Evolutionary conservation across 768 basidiomycete genomes (phyloP), one percentile per base, ranked within the genome.

Genomic region (Boletus barrowsii): DNA sequence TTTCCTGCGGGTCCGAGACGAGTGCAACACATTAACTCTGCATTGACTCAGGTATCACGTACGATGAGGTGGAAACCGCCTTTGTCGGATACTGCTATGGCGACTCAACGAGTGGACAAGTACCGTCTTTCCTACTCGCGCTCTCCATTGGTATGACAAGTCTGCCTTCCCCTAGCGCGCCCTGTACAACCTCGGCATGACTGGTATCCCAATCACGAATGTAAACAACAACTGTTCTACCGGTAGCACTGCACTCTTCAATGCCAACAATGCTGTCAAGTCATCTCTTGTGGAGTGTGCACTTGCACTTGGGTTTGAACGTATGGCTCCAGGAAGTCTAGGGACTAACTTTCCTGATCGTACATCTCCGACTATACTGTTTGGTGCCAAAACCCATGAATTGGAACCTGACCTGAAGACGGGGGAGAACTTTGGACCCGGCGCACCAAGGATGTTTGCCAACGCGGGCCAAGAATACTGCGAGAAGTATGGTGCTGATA

Each of bases 141-240:
- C 15, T 13, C 11, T 30, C 22, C 41, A 33, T 39, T 13, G 1
- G 18, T 14, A 7, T 35, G 33, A 48, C 42, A n/a, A 32, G 42
- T 39, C 6, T 35, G 30, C 14, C 29, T 35, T 29, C 41, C 14
- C 45, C 2, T 63, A 93, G 83, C 79, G 90, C 15, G 83, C 89
- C 8, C 74, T 93, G 18, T 93, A 93, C 71, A 86, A 84, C 65
- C 83, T 93, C 40, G 91, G 91, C 18, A 78, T 93, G 68, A 93
- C 90, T 1, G 78, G 83, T 33, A 92, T 93, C 54, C 90, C 91
- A 0, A 85, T 93, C 63, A 79, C 86, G 47, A 93, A 93, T 61
- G 88, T 93, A 41, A 92, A 90, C 75, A 93, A 93, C 72, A 90
- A 90, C 69, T 92, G 90, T 63, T 86, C 90, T 4, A 90, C 90